A percentile compares a stretch with the other conserved stretches of the same genome.
phyloP scores from a whole-genome alignment of 2,329 filamentous ascomycete species.

The Colletotrichum truncatum region DNA sequence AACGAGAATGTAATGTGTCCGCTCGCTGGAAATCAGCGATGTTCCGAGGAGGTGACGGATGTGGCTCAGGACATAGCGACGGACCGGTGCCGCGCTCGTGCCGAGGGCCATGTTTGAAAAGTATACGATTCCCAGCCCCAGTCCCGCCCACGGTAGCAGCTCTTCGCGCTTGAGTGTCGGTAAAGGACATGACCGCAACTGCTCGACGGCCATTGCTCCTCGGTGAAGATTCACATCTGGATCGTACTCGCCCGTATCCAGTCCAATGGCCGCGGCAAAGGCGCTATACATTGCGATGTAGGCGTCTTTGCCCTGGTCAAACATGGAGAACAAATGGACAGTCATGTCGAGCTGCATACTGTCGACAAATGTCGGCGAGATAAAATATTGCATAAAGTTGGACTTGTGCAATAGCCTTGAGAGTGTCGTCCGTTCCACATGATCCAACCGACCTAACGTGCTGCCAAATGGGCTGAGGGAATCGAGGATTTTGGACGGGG shows the following conservation, averaged over 20 bases:
- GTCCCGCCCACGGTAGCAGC: constrained; percentile 15
- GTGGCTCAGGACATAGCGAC: constrained; percentile 24
- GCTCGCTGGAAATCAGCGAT: constrained; percentile 10
- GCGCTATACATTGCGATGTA: constrained; percentile 28
- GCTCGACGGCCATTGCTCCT: constrained; percentile 24
- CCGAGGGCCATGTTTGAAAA: constrained; percentile 29
- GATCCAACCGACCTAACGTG: constrained; percentile 7
- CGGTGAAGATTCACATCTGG: constrained; percentile 21
- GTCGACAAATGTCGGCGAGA: constrained; percentile 23
- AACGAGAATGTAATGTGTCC: constrained; percentile 25
- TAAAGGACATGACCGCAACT: constrained; percentile 19
- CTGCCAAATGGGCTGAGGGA: constrained; percentile 18
- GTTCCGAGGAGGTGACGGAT: constrained; percentile 23
- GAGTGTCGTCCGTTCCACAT: constrained; percentile 1
- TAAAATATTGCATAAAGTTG: constrained; percentile 29
- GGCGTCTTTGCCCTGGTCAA: constrained; percentile 27
- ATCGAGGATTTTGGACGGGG: constrained; percentile 22
- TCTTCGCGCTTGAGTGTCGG: constrained; percentile 21
- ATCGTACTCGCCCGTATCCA: constrained; percentile 24
- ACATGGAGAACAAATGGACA: constrained; percentile 25
- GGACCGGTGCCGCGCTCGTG: constrained; percentile 23
- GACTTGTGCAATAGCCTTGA: constrained; percentile 23
- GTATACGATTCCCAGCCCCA: constrained; percentile 22
- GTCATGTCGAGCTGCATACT: constrained; percentile 28
- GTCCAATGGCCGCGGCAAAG: constrained; percentile 16